A percentile compares a stretch with the other conserved stretches of the same genome.
phyloP scores from a whole-genome alignment of 2,329 filamentous ascomycete genomes.

The Hypoxylon sp. region DNA sequence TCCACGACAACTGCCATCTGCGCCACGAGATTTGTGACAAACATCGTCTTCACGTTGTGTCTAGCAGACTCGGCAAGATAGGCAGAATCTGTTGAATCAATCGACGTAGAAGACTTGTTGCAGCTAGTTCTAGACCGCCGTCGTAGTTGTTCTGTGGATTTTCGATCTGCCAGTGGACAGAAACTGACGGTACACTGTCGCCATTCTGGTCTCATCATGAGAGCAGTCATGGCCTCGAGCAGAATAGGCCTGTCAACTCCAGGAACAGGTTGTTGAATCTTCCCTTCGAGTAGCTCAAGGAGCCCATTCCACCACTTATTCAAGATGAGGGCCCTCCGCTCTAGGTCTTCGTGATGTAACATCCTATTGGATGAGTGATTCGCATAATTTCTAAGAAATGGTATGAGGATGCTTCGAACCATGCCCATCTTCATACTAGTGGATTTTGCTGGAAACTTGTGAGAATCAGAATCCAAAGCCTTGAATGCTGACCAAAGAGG shows the following conservation, averaged over 20 bases:
- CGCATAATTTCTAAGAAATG: constrained; percentile 81
- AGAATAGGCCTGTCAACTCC: constrained; percentile 87
- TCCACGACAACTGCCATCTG: constrained; percentile 92
- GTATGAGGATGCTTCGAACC: constrained; percentile 79
- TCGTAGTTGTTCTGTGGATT: constrained; percentile 62
- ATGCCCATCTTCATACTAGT: constrained; percentile 81
- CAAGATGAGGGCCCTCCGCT: constrained; percentile 82
- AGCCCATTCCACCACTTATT: constrained; percentile 93
- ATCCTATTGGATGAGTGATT: constrained; percentile 74
- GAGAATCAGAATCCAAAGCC: constrained; percentile 65
- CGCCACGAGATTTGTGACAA: constrained; percentile 83
- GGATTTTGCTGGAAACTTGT: constrained; percentile 78
- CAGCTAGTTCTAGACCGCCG: constrained; percentile 65
- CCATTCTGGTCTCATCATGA: constrained; percentile 95
- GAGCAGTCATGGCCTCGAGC: constrained; percentile 81
- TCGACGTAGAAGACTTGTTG: constrained; percentile 76
- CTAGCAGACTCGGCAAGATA: constrained; percentile 78
- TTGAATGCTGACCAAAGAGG: constrained; percentile 70
- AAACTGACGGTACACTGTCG: constrained; percentile 78
- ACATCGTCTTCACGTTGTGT: constrained; percentile 91
- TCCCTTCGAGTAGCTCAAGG: constrained; percentile 83
- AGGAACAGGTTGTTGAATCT: constrained; percentile 76
- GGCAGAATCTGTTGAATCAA: constrained; percentile 67
- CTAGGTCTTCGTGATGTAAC: constrained; percentile 84
- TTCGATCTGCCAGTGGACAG: constrained; percentile 72